A percentile compares a stretch with the other conserved stretches of the same genome.
Evolutionary conservation across 2,329 filamentous ascomycete species (phyloP).

Genomic region (Mollisiaceae sp.): DNA sequence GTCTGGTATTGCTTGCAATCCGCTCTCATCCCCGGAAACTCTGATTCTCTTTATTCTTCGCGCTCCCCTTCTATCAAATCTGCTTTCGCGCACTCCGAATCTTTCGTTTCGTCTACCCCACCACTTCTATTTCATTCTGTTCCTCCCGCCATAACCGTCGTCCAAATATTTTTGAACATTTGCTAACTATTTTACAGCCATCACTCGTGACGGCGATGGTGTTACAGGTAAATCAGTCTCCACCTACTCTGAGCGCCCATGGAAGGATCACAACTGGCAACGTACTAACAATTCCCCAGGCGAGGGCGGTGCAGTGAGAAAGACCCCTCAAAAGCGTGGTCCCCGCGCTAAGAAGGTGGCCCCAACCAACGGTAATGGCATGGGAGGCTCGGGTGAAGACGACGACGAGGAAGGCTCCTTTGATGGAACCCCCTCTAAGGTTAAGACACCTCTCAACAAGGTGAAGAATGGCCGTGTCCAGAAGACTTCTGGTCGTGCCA

Average conservation of each 20-base stretch:
- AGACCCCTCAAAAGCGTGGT: conserved; percentile 18
- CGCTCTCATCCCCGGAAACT: neutral
- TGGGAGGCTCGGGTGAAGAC: conserved; percentile 17
- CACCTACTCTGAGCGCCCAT: conserved; percentile 37
- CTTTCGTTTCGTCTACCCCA: conserved; percentile 17
- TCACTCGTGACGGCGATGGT: conserved; percentile 36
- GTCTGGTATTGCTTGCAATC: conserved; percentile 23
- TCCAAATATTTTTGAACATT: conserved; percentile 18
- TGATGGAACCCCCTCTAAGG: conserved; percentile 27
- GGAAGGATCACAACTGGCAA: conserved; percentile 35
- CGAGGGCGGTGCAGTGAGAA: conserved; percentile 16
- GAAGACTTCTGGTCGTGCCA: conserved; percentile 23
- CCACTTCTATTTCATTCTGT: conserved; percentile 24
- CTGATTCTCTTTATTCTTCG: neutral
- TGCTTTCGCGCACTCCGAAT: conserved; percentile 13
- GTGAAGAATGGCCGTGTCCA: conserved; percentile 30
- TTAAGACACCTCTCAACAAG: conserved; percentile 34
- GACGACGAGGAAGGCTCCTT: conserved; percentile 27
- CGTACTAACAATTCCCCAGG: conserved; percentile 23
- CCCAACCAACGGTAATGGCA: conserved; percentile 10
- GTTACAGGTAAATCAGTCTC: conserved; percentile 39
- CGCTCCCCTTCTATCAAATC: neutral
- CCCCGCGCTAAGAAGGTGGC: conserved; percentile 16
- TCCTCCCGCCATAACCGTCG: conserved; percentile 20
- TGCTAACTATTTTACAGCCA: conserved; percentile 40